Conservation (phyloP, 2,329 filamentous ascomycete species). For the Pyricularia grisea region DNA sequence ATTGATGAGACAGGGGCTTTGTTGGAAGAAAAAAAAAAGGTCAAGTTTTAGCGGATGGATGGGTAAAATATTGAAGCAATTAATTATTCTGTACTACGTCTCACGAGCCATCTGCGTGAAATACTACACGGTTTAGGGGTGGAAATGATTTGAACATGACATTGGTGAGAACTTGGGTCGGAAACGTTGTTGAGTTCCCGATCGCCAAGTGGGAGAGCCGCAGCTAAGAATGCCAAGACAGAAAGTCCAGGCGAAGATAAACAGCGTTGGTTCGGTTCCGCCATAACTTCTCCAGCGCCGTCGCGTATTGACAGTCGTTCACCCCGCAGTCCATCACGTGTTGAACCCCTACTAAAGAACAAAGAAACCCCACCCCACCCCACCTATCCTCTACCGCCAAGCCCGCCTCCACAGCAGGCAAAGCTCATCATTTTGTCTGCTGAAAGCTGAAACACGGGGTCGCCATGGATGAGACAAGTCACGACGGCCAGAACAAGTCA, state of each 20-base stretch:
- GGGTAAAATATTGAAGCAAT: background rate
- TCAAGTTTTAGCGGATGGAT: background rate
- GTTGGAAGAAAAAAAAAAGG: background rate
- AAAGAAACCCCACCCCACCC: background rate
- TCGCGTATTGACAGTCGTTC: background rate
- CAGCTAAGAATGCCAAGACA: background rate
- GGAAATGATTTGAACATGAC: too few species aligned
- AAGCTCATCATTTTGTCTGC: background rate
- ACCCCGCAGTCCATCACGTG: background rate
- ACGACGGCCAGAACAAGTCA: background rate
- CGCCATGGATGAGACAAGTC: constrained; percentile 1
- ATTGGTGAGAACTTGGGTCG: background rate
- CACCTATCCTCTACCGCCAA: background rate
- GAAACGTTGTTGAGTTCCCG: background rate
- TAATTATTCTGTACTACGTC: too few species aligned
- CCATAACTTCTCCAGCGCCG: too few species aligned
- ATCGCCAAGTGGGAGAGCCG: background rate
- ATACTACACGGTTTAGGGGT: too few species aligned
- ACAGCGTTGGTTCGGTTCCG: too few species aligned
- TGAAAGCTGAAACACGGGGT: background rate
- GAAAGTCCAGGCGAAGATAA: background rate
- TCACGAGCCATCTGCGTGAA: background rate
- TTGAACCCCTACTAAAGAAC: background rate
- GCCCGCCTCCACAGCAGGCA: background rate
- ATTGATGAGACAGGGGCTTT: background rate